Conservation (phyloP, 805 yeast species). For the Huiozyma sinensis region DNA sequence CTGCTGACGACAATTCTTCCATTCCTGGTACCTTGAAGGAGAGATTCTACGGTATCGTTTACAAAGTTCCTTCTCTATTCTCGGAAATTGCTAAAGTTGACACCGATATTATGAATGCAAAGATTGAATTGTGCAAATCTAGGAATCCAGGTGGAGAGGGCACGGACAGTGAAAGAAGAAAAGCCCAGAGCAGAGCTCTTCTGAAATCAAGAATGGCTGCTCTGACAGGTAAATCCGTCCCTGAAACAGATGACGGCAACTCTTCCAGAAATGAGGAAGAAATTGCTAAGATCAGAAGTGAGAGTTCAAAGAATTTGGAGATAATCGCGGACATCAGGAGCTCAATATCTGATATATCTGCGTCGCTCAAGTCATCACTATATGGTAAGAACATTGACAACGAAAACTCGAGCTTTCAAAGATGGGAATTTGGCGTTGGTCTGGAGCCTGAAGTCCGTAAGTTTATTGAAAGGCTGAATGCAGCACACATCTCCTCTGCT, state of each 20-base stretch:
- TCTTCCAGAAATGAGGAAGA: conserved; percentile 27
- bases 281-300: conserved; percentile 37
- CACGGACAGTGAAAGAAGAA: conserved; percentile 73
- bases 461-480: conserved; percentile 47
- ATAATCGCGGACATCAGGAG: conserved; percentile 60
- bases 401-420: conserved; percentile 43
- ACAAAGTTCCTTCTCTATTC: conserved; percentile 62
- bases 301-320: conserved; percentile 43
- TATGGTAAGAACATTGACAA: conserved; percentile 17
- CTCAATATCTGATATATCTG: conserved; percentile 49
- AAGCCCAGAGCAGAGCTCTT: conserved; percentile 68
- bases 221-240: conserved; percentile 37
- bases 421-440: conserved; percentile 78
- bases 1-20: conserved; percentile 18
- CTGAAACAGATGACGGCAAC: conserved; percentile 1
- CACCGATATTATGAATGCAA: conserved; percentile 54
- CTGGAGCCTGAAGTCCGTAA: conserved; percentile 52
- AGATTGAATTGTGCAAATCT: conserved; percentile 51
- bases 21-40: conserved; percentile 38
- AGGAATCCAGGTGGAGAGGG: conserved; percentile 73
- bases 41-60: conserved; percentile 54
- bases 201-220: conserved; percentile 86
- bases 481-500: neutral
- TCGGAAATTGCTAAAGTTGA: conserved; percentile 53
- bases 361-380: conserved; percentile 29